Base-by-base conservation (phyloP, 257 asterid species). In the Solanum megistacrolobum region DNA sequence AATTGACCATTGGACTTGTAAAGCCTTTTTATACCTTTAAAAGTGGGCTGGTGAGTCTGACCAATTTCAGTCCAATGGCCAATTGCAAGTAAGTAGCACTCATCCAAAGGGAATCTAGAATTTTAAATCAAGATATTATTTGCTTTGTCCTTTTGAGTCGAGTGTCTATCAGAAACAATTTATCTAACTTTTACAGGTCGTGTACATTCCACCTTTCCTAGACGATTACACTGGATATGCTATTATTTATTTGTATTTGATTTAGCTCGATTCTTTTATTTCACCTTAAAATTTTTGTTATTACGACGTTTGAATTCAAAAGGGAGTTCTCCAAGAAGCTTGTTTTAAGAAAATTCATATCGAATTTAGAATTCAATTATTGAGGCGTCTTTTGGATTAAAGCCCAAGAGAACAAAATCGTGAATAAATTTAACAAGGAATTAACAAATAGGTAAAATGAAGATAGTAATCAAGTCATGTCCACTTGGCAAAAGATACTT, bases 41-140 rank as follows among this genome's bases (percentile, higher is more conserved):
- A 74, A 74, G 82, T 74, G 83, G 52, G 52, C 52, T 52, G n/a
- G n/a, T 13, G 84, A 41, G 36, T 39, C 84, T 78, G 84, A 78
- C 25, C 13, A 25, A 78, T 25, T 4, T 27, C 36, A 78, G 55
- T 78, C 65, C 83, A 38, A 23, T 76, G 5, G 83, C 58, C 34
- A 76, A 23, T 76, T 38, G 34, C 4, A 9, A 23, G 32, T n/a
- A 76, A 76, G 55, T 14, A 75, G 55, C 83, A 76, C n/a, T 1
- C 23, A 39, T 8, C 34, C 58, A 41, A 43, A 25, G 36, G 23
- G 35, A 16, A 78, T 78, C 60, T 16, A 41, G 5, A 39, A 36
- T 31, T 69, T 31, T 13, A 13, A 69, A 32, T 8, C 14, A 31
- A 71, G 21, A 68, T 27, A 68, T 27, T 65, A 65, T 25, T 66